A percentile compares a stretch with the other conserved stretches of the same genome.
These are phyloP conservation scores for Atkinsonella texensis DNA, from an alignment of 2,329 filamentous ascomycete species.

Conservation along the genomic window DNA sequence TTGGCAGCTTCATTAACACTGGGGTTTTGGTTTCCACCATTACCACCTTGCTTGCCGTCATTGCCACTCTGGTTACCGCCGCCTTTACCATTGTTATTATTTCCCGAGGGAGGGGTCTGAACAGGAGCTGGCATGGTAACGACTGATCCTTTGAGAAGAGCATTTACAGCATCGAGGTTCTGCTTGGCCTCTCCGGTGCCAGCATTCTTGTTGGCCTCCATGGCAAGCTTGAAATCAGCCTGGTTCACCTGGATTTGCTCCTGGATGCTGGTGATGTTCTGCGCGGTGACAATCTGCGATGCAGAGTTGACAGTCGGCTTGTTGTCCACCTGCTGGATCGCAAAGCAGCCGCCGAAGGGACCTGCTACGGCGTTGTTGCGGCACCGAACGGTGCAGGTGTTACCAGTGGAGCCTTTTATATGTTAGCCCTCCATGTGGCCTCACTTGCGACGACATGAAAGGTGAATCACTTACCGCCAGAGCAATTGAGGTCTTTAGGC, in stretches of 20 bases:
- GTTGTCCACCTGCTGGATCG: constrained; percentile 41
- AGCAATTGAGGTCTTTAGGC: constrained; percentile 36
- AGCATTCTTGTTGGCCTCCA: constrained; percentile 31
- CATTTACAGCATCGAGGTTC: constrained; percentile 26
- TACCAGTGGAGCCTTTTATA: constrained; percentile 38
- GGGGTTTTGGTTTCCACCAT: background rate
- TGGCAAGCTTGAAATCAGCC: constrained; percentile 30
- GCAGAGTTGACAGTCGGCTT: constrained; percentile 29
- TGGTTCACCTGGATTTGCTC: constrained; percentile 39
- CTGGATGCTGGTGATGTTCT: constrained; percentile 31
- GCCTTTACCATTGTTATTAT: background rate
- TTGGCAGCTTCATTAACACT: background rate
- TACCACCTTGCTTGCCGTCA: background rate
- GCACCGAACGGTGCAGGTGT: constrained; percentile 47
- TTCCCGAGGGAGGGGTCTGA: constrained; percentile 19
- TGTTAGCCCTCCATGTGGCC: background rate
- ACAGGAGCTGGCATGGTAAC: constrained; percentile 19
- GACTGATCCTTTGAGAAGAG: constrained; percentile 20
- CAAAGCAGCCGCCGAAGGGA: constrained; percentile 46
- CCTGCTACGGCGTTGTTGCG: constrained; percentile 45
- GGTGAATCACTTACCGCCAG: constrained; percentile 29
- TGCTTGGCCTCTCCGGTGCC: constrained; percentile 16
- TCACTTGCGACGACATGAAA: background rate
- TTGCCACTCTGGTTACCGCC: constrained; percentile 4
- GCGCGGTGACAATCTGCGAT: constrained; percentile 31